Percentiles rank a stretch among this genome's conserved stretches.
Evolutionary conservation across 2,329 filamentous ascomycete genomes (phyloP).

Genomic region (Remersonia thermophila): DNA sequence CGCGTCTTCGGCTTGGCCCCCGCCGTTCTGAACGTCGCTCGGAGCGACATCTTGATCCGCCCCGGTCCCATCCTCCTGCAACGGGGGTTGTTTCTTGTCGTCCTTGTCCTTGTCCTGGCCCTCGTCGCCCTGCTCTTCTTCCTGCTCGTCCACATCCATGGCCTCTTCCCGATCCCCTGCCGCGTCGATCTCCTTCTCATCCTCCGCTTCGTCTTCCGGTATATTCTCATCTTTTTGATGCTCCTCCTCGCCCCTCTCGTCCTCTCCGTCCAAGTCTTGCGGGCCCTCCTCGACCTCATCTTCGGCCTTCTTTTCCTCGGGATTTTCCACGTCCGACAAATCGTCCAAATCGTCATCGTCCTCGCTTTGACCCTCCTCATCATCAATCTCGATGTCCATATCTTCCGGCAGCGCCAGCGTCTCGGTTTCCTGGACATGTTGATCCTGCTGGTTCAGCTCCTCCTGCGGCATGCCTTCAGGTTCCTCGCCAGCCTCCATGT

Average conservation of each 20-base stretch:
- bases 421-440: conserved; percentile 70
- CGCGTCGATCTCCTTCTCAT: conserved; percentile 31
- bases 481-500: conserved; percentile 48
- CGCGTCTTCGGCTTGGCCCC: conserved; percentile 52
- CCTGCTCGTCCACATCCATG: conserved; percentile 26
- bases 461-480: conserved; percentile 44
- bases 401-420: conserved; percentile 77
- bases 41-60: conserved; percentile 48
- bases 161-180: conserved; percentile 28
- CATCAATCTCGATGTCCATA: conserved; percentile 66
- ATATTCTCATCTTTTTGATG: conserved; percentile 37
- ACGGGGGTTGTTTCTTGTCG: conserved; percentile 27
- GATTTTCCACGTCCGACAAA: conserved; percentile 34
- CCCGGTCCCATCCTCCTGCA: conserved; percentile 35
- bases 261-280: conserved; percentile 25
- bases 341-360: conserved; percentile 47
- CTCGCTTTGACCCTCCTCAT: conserved; percentile 35
- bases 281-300: conserved; percentile 24
- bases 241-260: conserved; percentile 36
- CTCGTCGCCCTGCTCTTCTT: conserved; percentile 27
- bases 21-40: conserved; percentile 52
- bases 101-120: conserved; percentile 39
- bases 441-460: conserved; percentile 50
- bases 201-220: conserved; percentile 34
- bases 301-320: conserved; percentile 13